Evolutionary conservation across 768 basidiomycete species (phyloP), one percentile per base, ranked within the genome.

Genomic region (Boletus speciosus): DNA sequence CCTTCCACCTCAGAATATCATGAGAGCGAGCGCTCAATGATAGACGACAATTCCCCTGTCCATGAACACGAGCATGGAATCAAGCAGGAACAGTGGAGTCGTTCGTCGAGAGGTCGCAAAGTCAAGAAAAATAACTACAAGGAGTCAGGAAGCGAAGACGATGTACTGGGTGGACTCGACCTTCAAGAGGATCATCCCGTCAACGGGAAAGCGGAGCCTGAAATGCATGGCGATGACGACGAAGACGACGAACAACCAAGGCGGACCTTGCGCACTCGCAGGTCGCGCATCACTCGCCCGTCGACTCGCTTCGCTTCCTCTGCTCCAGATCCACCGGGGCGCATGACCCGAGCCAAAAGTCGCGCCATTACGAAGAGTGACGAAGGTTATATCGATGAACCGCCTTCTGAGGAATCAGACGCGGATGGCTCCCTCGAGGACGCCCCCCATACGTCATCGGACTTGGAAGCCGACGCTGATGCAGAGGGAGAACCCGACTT

Each of bases 371-470:
- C 70, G 12, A 78, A 80, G 47, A 78, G 78, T 44, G 83, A 80
- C 35, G 81, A 82, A 23, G 76, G 74, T 34, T 80, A 83, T 50
- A 72, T 78, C 47, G 75, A 78, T 38, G 68, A 78, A 4, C 76
- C 82, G 4, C 76, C 81, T 14, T 78, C 81, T 0, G 73, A 69
- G 21, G 77, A 72, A 4, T 78, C 83, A 32, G 76, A 75, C 44
- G 82, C 78, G 0, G 82, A 84, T 49, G 84, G 78, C 1, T 83
- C 82, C 9, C 61, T 80, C n/a, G 85, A 81, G 44, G 81, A 83
- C 27, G 78, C 74, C 6, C 76, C 72, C 11, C 80, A 68, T 14
- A 76, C 70, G 6, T 71, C 70, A 4, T 71, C 73, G 0, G 76
- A 75, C 49, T 60, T 67, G 0, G 74, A 71, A 16, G 61, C 51